phyloP scores from a whole-genome alignment of 2,329 filamentous ascomycete species.

The Pleoardoris graminearum region DNA sequence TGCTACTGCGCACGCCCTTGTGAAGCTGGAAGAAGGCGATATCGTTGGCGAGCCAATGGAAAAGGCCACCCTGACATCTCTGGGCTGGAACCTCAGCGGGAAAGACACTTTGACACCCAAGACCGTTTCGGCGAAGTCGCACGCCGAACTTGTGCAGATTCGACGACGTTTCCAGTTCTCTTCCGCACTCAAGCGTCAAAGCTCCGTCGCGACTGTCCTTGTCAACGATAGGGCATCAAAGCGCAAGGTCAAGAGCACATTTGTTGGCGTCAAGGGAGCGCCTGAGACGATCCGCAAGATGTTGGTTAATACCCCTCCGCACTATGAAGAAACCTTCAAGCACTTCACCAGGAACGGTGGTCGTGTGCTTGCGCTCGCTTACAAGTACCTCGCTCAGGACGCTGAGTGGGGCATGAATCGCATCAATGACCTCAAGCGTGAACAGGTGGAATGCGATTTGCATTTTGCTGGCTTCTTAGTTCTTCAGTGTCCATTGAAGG shows the following conservation, averaged over 20 bases:
- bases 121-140: conserved; percentile 53
- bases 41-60: conserved; percentile 99
- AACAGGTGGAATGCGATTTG: conserved; percentile 83
- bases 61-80: conserved; percentile 85
- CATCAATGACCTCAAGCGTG: conserved; percentile 93
- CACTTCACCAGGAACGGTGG: conserved; percentile 96
- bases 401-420: conserved; percentile 78
- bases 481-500: conserved; percentile 92
- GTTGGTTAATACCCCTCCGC: conserved; percentile 76
- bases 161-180: conserved; percentile 98
- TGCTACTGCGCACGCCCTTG: conserved; percentile 90
- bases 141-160: conserved; percentile 81
- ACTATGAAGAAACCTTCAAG: conserved; percentile 98
- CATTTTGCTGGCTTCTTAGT: conserved; percentile 95
- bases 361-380: conserved; percentile 88
- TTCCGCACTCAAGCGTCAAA: conserved; percentile 92
- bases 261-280: conserved; percentile 94
- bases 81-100: conserved; percentile 90
- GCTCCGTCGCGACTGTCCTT: conserved; percentile 83
- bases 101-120: conserved; percentile 83
- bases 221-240: conserved; percentile 72
- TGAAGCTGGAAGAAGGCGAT: conserved; percentile 95
- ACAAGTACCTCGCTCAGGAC: conserved; percentile 85
- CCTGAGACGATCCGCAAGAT: conserved; percentile 96
- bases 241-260: conserved; percentile 79